Evolutionary conservation across 352 stramenopile genomes (phyloP), one percentile per base, ranked within the genome.

Genomic region (Pythium dissimile): DNA sequence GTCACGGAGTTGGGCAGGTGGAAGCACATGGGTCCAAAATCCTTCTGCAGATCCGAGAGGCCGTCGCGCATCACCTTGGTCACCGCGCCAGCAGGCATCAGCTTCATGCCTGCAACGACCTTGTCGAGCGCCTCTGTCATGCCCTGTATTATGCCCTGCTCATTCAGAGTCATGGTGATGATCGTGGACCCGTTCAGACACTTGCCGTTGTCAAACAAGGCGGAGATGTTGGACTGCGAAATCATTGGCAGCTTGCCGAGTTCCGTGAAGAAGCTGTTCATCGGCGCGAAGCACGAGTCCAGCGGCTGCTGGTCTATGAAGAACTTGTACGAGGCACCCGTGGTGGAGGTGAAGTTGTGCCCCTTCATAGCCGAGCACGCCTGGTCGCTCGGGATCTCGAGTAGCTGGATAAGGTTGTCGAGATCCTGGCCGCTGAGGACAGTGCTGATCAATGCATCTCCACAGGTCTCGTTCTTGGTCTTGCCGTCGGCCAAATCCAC

Each of bases 241-340:
- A 66, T 44, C 51, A 75, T 55, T 2, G 71, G 71, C 50, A 79
- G 31, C 58, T 67, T 59, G 24, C 27, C 61, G 26, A 76, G 27
- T 21, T 72, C 66, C 7, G 59, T 71, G 26, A 79, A 54, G 26
- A 79, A 46, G n/a, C 57, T 16, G 47, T 79, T 71, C 39, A 73
- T 39, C 5, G 71, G 71, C 7, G 61, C 65, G 42, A 75, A 79
- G 55, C 71, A 79, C 30, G 61, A 51, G 31, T 76, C 71, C 12
- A 73, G 31, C 20, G 67, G 32, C 18, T 31, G 21, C 42, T 66
- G 63, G 46, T 53, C 59, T 16, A 28, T 42, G 37, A 79, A 79
- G 30, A 75, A 64, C 49, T 67, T 50, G 51, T 55, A 69, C 10
- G 39, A 39, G 11, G 51, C 31, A 18, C 58, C 67, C 15, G 35